phyloP scores from a whole-genome alignment of 768 basidiomycete genomes.

The Leccinum arenicola region DNA sequence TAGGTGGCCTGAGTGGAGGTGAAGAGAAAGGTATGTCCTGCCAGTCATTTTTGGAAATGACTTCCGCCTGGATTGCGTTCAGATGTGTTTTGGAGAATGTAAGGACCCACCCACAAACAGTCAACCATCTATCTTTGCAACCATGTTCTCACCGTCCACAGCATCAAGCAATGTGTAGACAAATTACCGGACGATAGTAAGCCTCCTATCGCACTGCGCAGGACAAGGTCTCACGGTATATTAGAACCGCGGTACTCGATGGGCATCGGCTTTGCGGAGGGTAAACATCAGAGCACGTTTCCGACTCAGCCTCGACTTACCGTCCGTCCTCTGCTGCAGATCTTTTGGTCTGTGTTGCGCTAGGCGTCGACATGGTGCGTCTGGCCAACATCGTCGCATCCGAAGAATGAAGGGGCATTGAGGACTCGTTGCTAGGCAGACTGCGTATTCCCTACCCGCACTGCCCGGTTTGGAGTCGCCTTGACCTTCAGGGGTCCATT shows the following conservation, averaged over 20 bases:
- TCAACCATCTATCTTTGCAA: neutral
- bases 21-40: slow-evolving; percentile 75
- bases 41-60: slow-evolving; percentile 6
- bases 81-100: slow-evolving; percentile 90
- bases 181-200: slow-evolving; percentile 75
- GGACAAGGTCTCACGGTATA: slow-evolving; percentile 10
- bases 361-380: slow-evolving; percentile 89
- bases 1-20: slow-evolving; percentile 87
- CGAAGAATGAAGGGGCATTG: neutral
- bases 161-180: slow-evolving; percentile 80
- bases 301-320: neutral
- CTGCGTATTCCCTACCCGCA: slow-evolving; percentile 91
- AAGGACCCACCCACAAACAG: slow-evolving; percentile 22
- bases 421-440: slow-evolving; percentile 58
- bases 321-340: slow-evolving; percentile 41
- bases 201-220: slow-evolving; percentile 22
- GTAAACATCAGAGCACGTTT: slow-evolving; percentile 34
- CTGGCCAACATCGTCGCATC: neutral
- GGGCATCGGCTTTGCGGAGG: slow-evolving; percentile 93
- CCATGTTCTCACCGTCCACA: slow-evolving; percentile 28
- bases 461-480: slow-evolving; percentile 88
- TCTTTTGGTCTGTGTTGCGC: slow-evolving; percentile 83
- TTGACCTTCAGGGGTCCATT: slow-evolving; percentile 78
- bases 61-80: slow-evolving; percentile 2
- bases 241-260: slow-evolving; percentile 87